Percentiles rank a stretch among this genome's conserved stretches.
Conservation (phyloP, 768 basidiomycete genomes). For the Coprinopsis marcescibilis region DNA sequence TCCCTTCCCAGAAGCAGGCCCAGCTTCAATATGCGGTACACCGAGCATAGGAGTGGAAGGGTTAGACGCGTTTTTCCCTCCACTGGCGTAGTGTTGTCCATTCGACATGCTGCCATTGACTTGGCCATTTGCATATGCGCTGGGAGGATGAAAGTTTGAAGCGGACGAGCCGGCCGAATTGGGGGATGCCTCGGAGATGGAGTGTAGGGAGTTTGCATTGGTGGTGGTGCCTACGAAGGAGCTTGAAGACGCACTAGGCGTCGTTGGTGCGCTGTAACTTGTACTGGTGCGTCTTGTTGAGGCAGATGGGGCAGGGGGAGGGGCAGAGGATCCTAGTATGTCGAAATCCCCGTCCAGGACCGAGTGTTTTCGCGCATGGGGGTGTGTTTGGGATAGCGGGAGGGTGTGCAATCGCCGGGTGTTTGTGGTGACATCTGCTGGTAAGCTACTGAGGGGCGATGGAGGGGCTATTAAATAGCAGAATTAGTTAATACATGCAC, state of each 20-base stretch:
- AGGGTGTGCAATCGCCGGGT: conserved; percentile 43
- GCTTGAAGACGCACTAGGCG: conserved; percentile 9
- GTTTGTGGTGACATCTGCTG: conserved; percentile 37
- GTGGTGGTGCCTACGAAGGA: conserved; percentile 25
- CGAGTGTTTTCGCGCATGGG: conserved; percentile 74
- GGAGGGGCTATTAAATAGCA: neutral
- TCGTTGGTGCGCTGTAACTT: conserved; percentile 13
- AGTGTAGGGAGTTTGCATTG: too few species aligned
- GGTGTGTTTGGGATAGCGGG: conserved; percentile 54
- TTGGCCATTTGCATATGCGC: too few species aligned
- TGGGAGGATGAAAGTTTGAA: too few species aligned
- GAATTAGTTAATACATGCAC: too few species aligned
- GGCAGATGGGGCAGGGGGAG: conserved; percentile 26
- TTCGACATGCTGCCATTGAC: too few species aligned
- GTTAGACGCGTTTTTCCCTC: conserved; percentile 14
- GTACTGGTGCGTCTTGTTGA: conserved; percentile 22
- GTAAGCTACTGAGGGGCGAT: conserved; percentile 19
- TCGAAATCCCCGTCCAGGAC: conserved; percentile 48
- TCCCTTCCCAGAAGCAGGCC: conserved; percentile 18
- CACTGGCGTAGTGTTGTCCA: too few species aligned
- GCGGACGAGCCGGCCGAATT: conserved; percentile 14
- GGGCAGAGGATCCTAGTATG: conserved; percentile 24
- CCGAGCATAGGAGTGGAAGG: conserved; percentile 21
- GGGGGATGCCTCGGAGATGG: conserved; percentile 25
- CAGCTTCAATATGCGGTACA: conserved; percentile 25